These are phyloP conservation scores for Lipomyces orientalis DNA, from an alignment of 805 yeast genomes.

Conservation along the genomic window DNA sequence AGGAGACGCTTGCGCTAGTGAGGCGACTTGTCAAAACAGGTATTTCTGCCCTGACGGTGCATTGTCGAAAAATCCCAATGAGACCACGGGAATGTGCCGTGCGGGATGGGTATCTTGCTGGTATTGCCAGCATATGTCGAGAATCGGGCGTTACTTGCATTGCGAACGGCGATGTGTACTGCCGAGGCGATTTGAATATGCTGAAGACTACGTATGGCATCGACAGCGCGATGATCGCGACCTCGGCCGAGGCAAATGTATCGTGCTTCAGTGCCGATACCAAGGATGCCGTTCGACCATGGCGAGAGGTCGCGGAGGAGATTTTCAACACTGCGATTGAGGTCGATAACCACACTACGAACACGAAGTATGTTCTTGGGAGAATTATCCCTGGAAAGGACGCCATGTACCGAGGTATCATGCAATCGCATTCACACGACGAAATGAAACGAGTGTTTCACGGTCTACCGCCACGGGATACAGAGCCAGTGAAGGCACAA, in stretches of 20 bases:
- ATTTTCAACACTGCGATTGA: slow-evolving; percentile 59
- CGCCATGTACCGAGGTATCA: slow-evolving; percentile 60
- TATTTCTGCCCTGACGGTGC: slow-evolving; percentile 82
- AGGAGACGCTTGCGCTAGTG: slow-evolving; percentile 66
- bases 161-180: slow-evolving; percentile 77
- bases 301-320: slow-evolving; percentile 62
- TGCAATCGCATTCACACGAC: slow-evolving; percentile 60
- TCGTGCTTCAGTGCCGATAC: slow-evolving; percentile 59
- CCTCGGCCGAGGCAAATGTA: slow-evolving; percentile 86
- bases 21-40: slow-evolving; percentile 72
- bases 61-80: slow-evolving; percentile 89
- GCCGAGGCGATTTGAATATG: slow-evolving; percentile 58
- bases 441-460: slow-evolving; percentile 16
- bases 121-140: slow-evolving; percentile 65
- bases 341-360: slow-evolving; percentile 68
- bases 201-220: slow-evolving; percentile 61
- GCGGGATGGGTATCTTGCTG: slow-evolving; percentile 64
- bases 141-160: slow-evolving; percentile 70
- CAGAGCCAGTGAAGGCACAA: not conserved
- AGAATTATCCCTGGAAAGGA: slow-evolving; percentile 81
- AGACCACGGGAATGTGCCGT: slow-evolving; percentile 79
- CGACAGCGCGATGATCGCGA: slow-evolving; percentile 92
- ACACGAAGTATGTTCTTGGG: slow-evolving; percentile 79
- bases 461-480: not conserved
- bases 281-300: slow-evolving; percentile 51